Percentiles rank a stretch among this genome's conserved stretches.
Conservation (phyloP, 192 early-diverging fungal species). For the Funneliformis geosporum region DNA sequence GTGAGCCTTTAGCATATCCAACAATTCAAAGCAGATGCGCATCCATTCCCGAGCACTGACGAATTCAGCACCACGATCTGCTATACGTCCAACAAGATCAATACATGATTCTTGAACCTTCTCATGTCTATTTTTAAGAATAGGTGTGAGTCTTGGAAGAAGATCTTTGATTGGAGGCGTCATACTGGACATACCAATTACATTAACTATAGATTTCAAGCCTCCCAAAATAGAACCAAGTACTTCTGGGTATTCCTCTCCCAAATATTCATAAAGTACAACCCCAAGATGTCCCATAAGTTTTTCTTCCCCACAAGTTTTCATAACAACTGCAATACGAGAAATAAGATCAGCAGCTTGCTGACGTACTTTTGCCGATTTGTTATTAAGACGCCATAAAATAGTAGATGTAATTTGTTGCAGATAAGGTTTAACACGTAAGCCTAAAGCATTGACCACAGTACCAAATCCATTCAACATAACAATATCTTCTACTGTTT, state of each 20-base stretch:
- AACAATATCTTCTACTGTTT: slow-evolving; percentile 87
- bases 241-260: slow-evolving; percentile 99
- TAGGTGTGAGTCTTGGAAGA: slow-evolving; percentile 95
- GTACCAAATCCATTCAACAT: slow-evolving; percentile 97
- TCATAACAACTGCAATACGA: slow-evolving; percentile 91
- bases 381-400: slow-evolving; percentile 97
- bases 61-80: slow-evolving; percentile 96
- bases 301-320: slow-evolving; percentile 92
- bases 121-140: slow-evolving; percentile 95
- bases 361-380: slow-evolving; percentile 91
- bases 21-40: slow-evolving; percentile 97
- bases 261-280: slow-evolving; percentile 97
- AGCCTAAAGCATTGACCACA: slow-evolving; percentile 86
- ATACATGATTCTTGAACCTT: slow-evolving; percentile 57
- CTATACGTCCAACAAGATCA: slow-evolving; percentile 97
- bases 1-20: slow-evolving; percentile 96
- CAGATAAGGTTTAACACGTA: slow-evolving; percentile 89
- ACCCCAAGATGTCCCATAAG: slow-evolving; percentile 90
- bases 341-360: slow-evolving; percentile 97
- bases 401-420: slow-evolving; percentile 94
- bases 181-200: slow-evolving; percentile 98
- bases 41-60: slow-evolving; percentile 99
- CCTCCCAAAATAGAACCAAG: slow-evolving; percentile 92
- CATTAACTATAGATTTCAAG: slow-evolving; percentile 93
- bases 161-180: slow-evolving; percentile 98